Conservation (phyloP, 306 rosid species). For the Lagenaria siceraria region DNA sequence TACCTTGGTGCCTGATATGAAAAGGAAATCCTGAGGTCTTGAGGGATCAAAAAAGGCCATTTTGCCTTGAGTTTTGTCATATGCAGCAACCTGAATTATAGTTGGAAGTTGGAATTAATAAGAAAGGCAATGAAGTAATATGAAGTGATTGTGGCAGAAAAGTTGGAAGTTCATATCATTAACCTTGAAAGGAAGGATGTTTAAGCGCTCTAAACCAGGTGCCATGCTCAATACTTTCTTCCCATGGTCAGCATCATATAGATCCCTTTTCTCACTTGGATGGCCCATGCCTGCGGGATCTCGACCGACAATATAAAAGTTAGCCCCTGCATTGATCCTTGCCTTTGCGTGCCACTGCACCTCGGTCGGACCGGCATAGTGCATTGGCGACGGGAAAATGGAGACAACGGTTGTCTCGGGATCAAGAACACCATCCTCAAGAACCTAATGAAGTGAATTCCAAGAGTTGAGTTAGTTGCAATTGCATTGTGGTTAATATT, state of each 20-base stretch:
- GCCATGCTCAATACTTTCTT: conserved; percentile 96
- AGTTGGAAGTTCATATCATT: neutral
- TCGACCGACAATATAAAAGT: conserved; percentile 92
- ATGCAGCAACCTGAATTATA: conserved; percentile 74
- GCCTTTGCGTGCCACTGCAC: conserved; percentile 99
- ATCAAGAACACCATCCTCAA: conserved; percentile 97
- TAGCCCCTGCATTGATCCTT: conserved; percentile 92
- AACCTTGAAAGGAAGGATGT: conserved; percentile 94
- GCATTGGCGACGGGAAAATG: conserved; percentile 97
- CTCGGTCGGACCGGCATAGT: conserved; percentile 94
- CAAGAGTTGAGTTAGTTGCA: too few relatives aligned
- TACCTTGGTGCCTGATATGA: conserved; percentile 99
- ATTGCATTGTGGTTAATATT: neutral
- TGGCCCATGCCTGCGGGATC: conserved; percentile 99
- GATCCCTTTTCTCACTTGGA: conserved; percentile 75
- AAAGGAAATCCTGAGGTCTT: conserved; percentile 78
- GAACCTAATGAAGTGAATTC: conserved; percentile 35
- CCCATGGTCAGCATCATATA: conserved; percentile 94
- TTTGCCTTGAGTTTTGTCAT: conserved; percentile 82
- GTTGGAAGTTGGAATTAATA: neutral
- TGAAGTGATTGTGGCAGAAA: conserved; percentile 5
- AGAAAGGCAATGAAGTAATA: neutral
- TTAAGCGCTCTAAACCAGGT: conserved; percentile 79
- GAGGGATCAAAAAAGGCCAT: conserved; percentile 97
- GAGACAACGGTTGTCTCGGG: conserved; percentile 94